Percentiles rank a stretch among this genome's conserved stretches.
These are phyloP conservation scores for Amauroascus niger DNA, from an alignment of 2,329 filamentous ascomycete genomes.

Conservation along the genomic window DNA sequence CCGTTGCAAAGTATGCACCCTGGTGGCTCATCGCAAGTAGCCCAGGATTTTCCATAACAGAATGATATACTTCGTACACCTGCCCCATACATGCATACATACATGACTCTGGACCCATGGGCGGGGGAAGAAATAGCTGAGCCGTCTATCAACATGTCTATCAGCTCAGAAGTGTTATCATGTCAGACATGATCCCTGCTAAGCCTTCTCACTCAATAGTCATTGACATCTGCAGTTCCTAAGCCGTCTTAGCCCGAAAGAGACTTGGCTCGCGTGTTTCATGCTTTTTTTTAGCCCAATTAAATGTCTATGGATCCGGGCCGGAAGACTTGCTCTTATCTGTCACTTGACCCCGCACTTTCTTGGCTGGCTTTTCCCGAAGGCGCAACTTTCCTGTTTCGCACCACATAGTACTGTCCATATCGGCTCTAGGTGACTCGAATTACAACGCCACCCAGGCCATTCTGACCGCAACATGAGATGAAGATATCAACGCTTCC, in stretches of 20 bases:
- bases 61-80: not conserved
- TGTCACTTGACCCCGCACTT: conserved; percentile 10
- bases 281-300: conserved; percentile 2
- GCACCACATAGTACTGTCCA: not conserved
- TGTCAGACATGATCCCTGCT: conserved; percentile 7
- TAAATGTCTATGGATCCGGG: not conserved
- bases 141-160: not conserved
- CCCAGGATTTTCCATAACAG: not conserved
- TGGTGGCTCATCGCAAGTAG: not conserved
- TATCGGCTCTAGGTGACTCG: not conserved
- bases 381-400: not conserved
- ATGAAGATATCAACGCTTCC: not conserved
- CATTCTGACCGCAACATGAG: not conserved
- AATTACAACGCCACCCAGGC: not conserved
- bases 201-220: not conserved
- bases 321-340: not conserved
- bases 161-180: not conserved
- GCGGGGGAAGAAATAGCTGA: not conserved
- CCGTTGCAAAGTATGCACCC: not conserved
- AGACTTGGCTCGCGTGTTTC: conserved; percentile 7
- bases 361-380: not conserved
- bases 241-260: not conserved
- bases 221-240: conserved; percentile 8
- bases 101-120: not conserved
- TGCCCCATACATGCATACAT: not conserved